Evolutionary conservation across 805 yeast genomes (phyloP).

Genomic region (Danielia oregonensis): DNA sequence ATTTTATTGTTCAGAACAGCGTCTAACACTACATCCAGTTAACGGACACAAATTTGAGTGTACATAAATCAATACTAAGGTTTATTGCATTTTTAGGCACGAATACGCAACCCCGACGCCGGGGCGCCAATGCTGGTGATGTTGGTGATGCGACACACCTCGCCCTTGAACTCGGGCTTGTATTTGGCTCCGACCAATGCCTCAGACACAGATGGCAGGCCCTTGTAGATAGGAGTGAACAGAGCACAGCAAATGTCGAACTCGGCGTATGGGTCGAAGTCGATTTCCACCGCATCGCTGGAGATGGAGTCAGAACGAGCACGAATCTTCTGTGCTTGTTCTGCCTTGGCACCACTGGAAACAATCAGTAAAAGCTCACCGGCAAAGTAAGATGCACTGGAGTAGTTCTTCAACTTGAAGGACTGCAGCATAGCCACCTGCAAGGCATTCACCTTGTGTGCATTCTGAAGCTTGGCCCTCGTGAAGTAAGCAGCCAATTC

Average conservation of each 20-base stretch:
- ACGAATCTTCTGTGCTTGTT: conserved; percentile 81
- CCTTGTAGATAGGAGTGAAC: conserved; percentile 83
- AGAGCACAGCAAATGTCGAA: conserved; percentile 88
- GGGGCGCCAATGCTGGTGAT: conserved; percentile 85
- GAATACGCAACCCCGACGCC: conserved; percentile 79
- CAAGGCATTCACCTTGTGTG: conserved; percentile 82
- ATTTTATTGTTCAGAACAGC: no score
- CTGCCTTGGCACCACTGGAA: conserved; percentile 75
- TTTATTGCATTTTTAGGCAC: conserved; percentile 11
- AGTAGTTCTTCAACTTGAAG: conserved; percentile 82
- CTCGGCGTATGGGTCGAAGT: conserved; percentile 88
- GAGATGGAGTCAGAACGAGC: conserved; percentile 75
- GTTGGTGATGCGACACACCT: conserved; percentile 68
- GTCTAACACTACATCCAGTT: no score
- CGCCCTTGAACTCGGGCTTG: conserved; percentile 72
- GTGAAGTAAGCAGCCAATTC: conserved; percentile 97
- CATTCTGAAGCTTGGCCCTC: conserved; percentile 71
- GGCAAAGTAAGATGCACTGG: conserved; percentile 88
- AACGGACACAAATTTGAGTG: no score
- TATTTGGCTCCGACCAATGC: conserved; percentile 90
- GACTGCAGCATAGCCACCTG: conserved; percentile 95
- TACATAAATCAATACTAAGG: no score
- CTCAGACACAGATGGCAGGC: conserved; percentile 64
- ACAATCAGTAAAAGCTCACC: conserved; percentile 70
- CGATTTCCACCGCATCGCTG: conserved; percentile 83